These are phyloP conservation scores for Xylariaceae sp. DNA, from an alignment of 2,329 filamentous ascomycete genomes.

Conservation along the genomic window DNA sequence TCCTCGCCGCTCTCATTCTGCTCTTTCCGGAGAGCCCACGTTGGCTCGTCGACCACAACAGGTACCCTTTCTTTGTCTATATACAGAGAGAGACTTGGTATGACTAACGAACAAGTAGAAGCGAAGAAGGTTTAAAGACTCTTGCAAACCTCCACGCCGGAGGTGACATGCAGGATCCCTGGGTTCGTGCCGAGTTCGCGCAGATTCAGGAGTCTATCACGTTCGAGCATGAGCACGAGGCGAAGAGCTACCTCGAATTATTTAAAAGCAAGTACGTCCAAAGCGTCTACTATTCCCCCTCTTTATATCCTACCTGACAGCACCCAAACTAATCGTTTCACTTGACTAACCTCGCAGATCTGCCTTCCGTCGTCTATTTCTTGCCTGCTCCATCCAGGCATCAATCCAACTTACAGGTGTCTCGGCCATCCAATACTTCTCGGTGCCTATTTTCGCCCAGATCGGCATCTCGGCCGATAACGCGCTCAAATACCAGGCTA, in stretches of 20 bases:
- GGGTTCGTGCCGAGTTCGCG: slow-evolving; percentile 74
- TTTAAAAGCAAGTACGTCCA: slow-evolving; percentile 59
- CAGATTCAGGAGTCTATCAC: slow-evolving; percentile 69
- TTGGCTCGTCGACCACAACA: slow-evolving; percentile 77
- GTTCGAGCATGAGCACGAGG: slow-evolving; percentile 70
- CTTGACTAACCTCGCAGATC: slow-evolving; percentile 44
- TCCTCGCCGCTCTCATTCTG: slow-evolving; percentile 68
- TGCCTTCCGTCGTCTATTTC: slow-evolving; percentile 73
- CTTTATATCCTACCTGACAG: neutral
- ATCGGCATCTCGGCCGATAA: slow-evolving; percentile 71
- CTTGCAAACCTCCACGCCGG: slow-evolving; percentile 73
- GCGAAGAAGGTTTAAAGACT: slow-evolving; percentile 68
- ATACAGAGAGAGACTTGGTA: neutral
- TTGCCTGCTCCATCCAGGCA: slow-evolving; percentile 72
- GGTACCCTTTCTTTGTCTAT: neutral
- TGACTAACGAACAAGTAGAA: slow-evolving; percentile 38
- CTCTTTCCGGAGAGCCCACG: slow-evolving; percentile 74
- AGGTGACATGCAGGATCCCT: slow-evolving; percentile 68
- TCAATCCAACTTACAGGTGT: slow-evolving; percentile 79
- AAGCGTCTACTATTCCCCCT: neutral
- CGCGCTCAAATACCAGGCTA: slow-evolving; percentile 77
- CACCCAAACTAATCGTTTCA: neutral
- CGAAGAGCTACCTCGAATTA: slow-evolving; percentile 73
- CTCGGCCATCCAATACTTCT: slow-evolving; percentile 77
- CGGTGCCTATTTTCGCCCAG: slow-evolving; percentile 68